Evolutionary conservation across 257 asterid species (phyloP), one percentile per base, ranked within the genome.

Genomic region (Thymus quinquecostatus): DNA sequence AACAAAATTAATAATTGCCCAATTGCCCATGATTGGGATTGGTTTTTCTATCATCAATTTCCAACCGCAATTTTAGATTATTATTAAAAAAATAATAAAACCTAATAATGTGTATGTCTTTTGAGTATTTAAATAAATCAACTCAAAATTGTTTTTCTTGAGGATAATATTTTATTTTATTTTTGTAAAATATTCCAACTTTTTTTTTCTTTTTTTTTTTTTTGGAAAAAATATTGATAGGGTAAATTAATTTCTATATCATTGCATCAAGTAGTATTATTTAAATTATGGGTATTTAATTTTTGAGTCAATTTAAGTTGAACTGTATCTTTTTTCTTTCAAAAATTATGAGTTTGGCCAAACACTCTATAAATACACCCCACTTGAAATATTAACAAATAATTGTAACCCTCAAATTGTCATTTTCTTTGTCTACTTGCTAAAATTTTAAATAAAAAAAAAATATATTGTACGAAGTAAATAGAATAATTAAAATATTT

Each of bases 341-440:
- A 56, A 2, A 55, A 28, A 8, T 55, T 28, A 55, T 32, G 8
- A 59, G 27, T 36, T 33, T 4, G 44, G 47, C 28, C 30, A 36
- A 59, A 33, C 21, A 34, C 44, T 34, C 44, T 60, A 47, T 38
- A 61, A 27, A 34, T n/a, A n/a, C 50, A 38, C 66, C 66, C 32
- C 50, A 14, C 66, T 36, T 36, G 34, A 62, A 62, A 63, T 40
- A 64, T n/a, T 56, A 21, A 9, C 45, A 64, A 67, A 68, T 71
- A 44, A 71, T 75, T 77, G 66, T 65, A 69, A 14, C 60, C 47
- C 69, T 40, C 59, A 54, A 69, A 63, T 64, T 54, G 76, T 38
- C 72, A 45, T 49, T 76, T 64, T 69, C 59, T 3, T 36, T 48
- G 55, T 49, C 79, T 48, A 65, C 28, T 67, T 71, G 66, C 59